Evolutionary conservation across 768 basidiomycete genomes (phyloP).

Genomic region (Pholiota conissans): DNA sequence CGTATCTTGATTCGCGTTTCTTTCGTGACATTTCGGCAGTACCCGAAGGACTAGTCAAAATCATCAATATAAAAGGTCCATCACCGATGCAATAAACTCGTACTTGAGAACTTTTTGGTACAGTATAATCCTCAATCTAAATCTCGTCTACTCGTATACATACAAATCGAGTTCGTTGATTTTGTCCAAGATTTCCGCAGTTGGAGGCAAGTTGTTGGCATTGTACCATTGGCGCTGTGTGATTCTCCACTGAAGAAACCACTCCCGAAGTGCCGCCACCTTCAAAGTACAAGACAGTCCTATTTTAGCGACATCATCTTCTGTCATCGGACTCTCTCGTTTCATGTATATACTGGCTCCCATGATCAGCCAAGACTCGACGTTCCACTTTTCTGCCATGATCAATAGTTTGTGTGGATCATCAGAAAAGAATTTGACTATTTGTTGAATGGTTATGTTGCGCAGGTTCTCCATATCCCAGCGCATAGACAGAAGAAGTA

Average conservation of each 20-base stretch:
- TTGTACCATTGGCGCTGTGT: no score
- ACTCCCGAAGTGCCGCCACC: slow-evolving; percentile 21
- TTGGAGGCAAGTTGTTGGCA: background rate
- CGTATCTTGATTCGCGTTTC: background rate
- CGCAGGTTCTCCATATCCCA: slow-evolving; percentile 32
- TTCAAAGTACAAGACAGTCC: slow-evolving; percentile 21
- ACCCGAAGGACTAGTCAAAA: background rate
- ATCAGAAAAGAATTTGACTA: slow-evolving; percentile 17
- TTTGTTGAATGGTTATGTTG: slow-evolving; percentile 23
- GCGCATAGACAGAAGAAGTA: slow-evolving; percentile 32
- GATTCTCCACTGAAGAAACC: slow-evolving; percentile 5
- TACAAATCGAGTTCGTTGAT: slow-evolving; percentile 1
- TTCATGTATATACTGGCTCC: slow-evolving; percentile 20
- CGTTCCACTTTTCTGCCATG: slow-evolving; percentile 23
- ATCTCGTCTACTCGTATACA: background rate
- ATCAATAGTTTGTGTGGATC: slow-evolving; percentile 24
- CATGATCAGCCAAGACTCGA: slow-evolving; percentile 28
- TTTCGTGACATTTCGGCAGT: background rate
- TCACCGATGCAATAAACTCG: no score
- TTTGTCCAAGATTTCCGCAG: background rate
- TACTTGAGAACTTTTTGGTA: background rate
- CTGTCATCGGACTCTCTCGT: slow-evolving; percentile 21
- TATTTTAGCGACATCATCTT: slow-evolving; percentile 21
- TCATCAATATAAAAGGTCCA: no score
- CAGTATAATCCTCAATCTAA: background rate